Evolutionary conservation across 257 asterid species (phyloP).

Genomic region (Prunella vulgaris): DNA sequence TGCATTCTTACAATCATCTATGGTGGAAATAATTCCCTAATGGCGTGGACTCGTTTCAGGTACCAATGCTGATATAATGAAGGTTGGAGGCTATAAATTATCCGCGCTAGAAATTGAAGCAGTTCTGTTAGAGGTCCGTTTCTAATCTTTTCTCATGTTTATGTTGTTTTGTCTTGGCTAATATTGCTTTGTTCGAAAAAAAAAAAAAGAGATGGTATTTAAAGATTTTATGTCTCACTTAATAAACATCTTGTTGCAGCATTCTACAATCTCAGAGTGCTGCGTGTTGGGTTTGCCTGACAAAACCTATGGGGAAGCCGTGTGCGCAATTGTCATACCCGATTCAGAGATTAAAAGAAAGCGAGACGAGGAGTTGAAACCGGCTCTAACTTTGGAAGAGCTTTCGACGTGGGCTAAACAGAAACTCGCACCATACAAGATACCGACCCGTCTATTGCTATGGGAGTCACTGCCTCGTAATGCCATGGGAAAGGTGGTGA

Average conservation of each 20-base stretch:
- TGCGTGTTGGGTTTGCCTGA: constrained; percentile 96
- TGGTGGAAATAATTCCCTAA: background rate
- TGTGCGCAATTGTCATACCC: constrained; percentile 74
- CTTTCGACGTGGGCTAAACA: constrained; percentile 82
- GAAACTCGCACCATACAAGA: constrained; percentile 95
- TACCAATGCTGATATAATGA: constrained; percentile 95
- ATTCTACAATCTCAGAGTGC: constrained; percentile 72
- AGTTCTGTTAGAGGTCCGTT: constrained; percentile 78
- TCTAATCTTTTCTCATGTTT: constrained; percentile 5
- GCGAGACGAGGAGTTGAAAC: constrained; percentile 59
- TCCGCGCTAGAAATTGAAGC: constrained; percentile 98
- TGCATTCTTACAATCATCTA: no score
- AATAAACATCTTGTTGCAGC: constrained; percentile 46
- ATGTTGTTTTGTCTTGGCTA: background rate
- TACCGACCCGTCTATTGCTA: constrained; percentile 67
- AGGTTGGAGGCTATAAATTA: constrained; percentile 92
- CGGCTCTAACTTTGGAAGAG: constrained; percentile 76
- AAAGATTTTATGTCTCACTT: background rate
- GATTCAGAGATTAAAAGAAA: constrained; percentile 47
- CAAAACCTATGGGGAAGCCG: constrained; percentile 83
- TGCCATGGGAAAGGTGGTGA: constrained; percentile 96
- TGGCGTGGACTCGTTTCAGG: constrained; percentile 40
- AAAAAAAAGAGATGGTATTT: background rate
- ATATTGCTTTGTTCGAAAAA: background rate
- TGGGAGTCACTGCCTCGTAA: constrained; percentile 90